Evolutionary conservation across 495 filamentous ascomycete species (phyloP).

Genomic region (Neurospora tetraspora): DNA sequence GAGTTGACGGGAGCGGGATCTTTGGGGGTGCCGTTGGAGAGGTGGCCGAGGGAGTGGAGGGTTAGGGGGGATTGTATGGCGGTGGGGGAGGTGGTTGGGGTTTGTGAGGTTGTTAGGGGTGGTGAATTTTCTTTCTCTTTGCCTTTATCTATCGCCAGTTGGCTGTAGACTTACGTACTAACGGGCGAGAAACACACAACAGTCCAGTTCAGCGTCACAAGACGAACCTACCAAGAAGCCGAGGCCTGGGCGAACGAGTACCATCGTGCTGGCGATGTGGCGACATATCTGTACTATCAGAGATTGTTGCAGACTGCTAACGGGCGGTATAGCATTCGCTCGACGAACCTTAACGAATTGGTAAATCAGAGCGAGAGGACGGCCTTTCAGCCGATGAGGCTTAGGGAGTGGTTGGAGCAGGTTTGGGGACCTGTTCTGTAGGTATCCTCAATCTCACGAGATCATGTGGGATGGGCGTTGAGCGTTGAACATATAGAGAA

Average conservation of each 20-base stretch:
- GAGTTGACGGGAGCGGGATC: conserved; percentile 25
- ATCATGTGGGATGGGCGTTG: background rate
- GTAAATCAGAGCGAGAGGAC: conserved; percentile 31
- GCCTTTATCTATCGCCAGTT: no score
- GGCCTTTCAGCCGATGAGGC: conserved; percentile 30
- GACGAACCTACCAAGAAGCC: conserved; percentile 31
- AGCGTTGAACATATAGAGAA: background rate
- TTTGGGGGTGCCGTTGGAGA: conserved; percentile 16
- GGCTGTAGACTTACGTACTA: no score
- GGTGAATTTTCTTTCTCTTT: conserved; percentile 19
- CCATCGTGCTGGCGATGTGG: conserved; percentile 25
- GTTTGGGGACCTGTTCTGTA: conserved; percentile 30
- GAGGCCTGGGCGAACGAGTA: conserved; percentile 30
- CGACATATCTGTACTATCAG: conserved; percentile 31
- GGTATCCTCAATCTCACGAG: background rate
- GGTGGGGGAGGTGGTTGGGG: conserved; percentile 38
- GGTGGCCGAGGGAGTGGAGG: conserved; percentile 57
- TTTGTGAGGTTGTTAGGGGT: conserved; percentile 31
- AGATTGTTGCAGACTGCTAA: conserved; percentile 39
- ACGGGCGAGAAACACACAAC: no score
- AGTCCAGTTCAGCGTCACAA: conserved; percentile 32
- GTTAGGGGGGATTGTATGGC: conserved; percentile 54
- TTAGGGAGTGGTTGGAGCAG: conserved; percentile 40
- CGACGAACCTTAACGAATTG: conserved; percentile 33
- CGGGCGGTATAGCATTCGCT: conserved; percentile 37